phyloP scores from a whole-genome alignment of 305 asterid species.

The Fraxinus platypoda region DNA sequence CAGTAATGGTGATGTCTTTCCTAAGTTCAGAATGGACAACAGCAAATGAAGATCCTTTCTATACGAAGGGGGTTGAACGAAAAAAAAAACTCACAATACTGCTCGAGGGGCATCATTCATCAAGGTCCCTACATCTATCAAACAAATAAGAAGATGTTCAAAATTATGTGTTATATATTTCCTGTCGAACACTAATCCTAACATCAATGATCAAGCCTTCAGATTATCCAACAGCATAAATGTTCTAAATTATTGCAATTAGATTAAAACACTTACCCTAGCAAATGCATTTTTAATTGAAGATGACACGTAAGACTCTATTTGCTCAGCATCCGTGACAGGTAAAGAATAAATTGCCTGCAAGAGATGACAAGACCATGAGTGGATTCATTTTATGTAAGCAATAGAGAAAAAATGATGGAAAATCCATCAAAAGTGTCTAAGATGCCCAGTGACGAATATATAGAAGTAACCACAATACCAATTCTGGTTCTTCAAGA shows the following conservation, averaged over 20 bases:
- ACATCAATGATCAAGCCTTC: conserved; percentile 7
- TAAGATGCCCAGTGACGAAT: conserved; percentile 17
- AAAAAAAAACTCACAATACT: neutral
- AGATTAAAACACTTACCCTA: conserved; percentile 55
- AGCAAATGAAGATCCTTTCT: neutral
- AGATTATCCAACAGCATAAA: conserved; percentile 1
- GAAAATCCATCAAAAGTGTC: conserved; percentile 1
- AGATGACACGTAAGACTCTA: conserved; percentile 78
- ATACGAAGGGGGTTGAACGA: neutral
- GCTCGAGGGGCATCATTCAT: neutral
- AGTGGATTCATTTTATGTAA: neutral
- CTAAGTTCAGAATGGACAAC: neutral
- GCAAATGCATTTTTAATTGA: conserved; percentile 80
- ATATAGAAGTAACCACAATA: conserved; percentile 29
- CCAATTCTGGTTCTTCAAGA: conserved; percentile 93
- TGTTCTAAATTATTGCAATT: conserved; percentile 17
- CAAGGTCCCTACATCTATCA: conserved; percentile 13
- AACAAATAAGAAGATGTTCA: conserved; percentile 1
- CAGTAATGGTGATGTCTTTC: neutral
- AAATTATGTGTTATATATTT: neutral
- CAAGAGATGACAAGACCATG: conserved; percentile 25
- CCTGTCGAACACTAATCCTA: conserved; percentile 2
- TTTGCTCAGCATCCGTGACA: conserved; percentile 75
- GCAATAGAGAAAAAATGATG: neutral
- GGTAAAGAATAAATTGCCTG: conserved; percentile 68